Evolutionary conservation across 2,329 filamentous ascomycete genomes (phyloP).

Genomic region (Cytospora schulzeri): DNA sequence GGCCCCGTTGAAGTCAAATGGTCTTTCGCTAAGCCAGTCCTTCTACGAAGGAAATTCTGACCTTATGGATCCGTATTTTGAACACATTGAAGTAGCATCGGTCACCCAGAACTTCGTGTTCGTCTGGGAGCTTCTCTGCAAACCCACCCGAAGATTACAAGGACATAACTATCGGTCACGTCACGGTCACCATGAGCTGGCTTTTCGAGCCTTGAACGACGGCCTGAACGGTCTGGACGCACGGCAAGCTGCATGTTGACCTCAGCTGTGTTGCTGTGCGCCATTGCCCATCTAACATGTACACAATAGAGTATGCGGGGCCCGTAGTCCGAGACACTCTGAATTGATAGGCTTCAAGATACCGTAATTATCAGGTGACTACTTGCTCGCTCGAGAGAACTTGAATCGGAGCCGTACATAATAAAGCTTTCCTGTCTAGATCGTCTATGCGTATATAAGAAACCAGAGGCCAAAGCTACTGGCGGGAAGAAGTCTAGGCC

Average conservation of each 20-base stretch:
- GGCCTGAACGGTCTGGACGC: neutral
- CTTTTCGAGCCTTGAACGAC: neutral
- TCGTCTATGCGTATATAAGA: neutral
- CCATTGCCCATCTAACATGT: conserved; percentile 2
- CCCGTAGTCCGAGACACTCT: conserved; percentile 5
- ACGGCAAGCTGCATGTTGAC: conserved; percentile 8
- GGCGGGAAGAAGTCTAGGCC: neutral
- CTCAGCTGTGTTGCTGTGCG: conserved; percentile 10
- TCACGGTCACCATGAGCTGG: conserved; percentile 12
- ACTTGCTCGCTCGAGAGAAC: neutral
- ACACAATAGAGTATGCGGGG: conserved; percentile 2
- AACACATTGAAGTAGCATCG: too few species aligned
- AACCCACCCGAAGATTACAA: conserved; percentile 1
- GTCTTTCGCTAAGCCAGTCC: too few species aligned
- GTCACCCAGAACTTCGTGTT: neutral
- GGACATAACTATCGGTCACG: neutral
- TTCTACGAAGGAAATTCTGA: too few species aligned
- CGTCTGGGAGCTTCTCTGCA: neutral
- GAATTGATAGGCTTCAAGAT: neutral
- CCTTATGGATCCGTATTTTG: too few species aligned
- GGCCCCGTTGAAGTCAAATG: too few species aligned
- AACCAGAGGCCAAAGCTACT: neutral
- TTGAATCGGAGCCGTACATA: neutral
- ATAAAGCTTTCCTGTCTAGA: conserved; percentile 3
- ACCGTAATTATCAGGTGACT: neutral